Evolutionary conservation across 768 basidiomycete genomes (phyloP), one percentile per base, ranked within the genome.

Genomic region (Mycena metata): DNA sequence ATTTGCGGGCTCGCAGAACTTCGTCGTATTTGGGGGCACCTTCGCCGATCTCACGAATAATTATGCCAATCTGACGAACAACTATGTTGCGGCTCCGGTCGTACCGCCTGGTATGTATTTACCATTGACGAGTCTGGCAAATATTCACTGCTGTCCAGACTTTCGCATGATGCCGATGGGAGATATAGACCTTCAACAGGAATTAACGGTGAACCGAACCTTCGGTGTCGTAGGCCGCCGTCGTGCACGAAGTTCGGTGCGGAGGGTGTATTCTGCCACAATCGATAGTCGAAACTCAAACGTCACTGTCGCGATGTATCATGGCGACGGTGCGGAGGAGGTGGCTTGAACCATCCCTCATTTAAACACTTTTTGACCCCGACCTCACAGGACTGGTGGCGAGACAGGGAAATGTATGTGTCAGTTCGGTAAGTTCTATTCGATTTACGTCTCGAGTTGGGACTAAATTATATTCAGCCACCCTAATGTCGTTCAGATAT

Each of bases 201-300:
- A 60, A 33, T 36, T 60, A n/a, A 33, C 15, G 7, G 3, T 49
- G 30, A 21, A 46, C 15, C 4, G 10, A 10, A 13, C 23, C 2
- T n/a, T 45, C 2, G 58, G 45, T 15, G 5, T 60, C 1, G 45
- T 60, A 2, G n/a, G n/a, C 5, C 35, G 45, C 9, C 58, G 41
- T n/a, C 17, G 5, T 21, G 42, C 7, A 35, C 0, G 35, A 15
- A 21, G 42, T 59, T n/a, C 24, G 43, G n/a, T 45, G 58, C 11
- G 47, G n/a, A 45, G 58, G n/a, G 47, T 60, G 33, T 60, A 60
- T 21, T 46, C 58, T 23, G 58, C 58, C n/a, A 47, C 9, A n/a
- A 6, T 19, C 35, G 0, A 49, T 0, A 45, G 58, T 15, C 33
- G n/a, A 16, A 21, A 36, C 13, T 47, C 45, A 5, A 19, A 36